Percentiles rank a stretch among this genome's conserved stretches.
Evolutionary conservation across 805 yeast species (phyloP).

Genomic region (Metschnikowia chrysomelidarum): DNA sequence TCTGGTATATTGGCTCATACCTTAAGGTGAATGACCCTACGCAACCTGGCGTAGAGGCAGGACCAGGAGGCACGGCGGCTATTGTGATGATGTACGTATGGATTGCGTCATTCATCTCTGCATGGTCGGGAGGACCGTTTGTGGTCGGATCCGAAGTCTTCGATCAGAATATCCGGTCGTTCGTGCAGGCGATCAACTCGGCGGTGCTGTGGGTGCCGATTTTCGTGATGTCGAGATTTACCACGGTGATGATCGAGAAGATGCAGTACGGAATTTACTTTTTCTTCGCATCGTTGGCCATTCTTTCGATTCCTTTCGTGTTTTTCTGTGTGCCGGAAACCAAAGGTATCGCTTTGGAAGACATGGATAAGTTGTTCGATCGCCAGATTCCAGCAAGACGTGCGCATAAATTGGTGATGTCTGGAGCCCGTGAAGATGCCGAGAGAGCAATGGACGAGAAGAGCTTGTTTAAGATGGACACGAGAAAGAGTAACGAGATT

Average conservation of each 20-base stretch:
- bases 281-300: conserved; percentile 35
- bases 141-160: conserved; percentile 40
- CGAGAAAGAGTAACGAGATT: conserved; percentile 19
- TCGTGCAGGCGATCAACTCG: conserved; percentile 40
- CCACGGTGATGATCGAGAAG: conserved; percentile 32
- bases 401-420: conserved; percentile 23
- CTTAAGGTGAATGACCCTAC: conserved; percentile 35
- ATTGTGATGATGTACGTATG: conserved; percentile 42
- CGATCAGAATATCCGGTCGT: conserved; percentile 40
- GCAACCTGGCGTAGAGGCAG: conserved; percentile 29
- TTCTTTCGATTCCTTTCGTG: conserved; percentile 36
- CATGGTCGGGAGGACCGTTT: conserved; percentile 43
- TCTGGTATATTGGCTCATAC: conserved; percentile 41
- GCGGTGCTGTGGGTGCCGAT: conserved; percentile 42
- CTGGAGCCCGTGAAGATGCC: conserved; percentile 17
- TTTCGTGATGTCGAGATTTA: conserved; percentile 36
- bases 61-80: conserved; percentile 40
- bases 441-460: conserved; percentile 16
- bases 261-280: conserved; percentile 39
- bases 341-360: conserved; percentile 35
- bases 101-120: conserved; percentile 40
- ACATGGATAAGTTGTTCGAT: conserved; percentile 29
- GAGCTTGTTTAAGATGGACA: conserved; percentile 22
- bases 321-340: conserved; percentile 39
- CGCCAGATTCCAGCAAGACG: conserved; percentile 20